Evolutionary conservation across 805 yeast genomes (phyloP).

Genomic region (Yamadazyma sp.): DNA sequence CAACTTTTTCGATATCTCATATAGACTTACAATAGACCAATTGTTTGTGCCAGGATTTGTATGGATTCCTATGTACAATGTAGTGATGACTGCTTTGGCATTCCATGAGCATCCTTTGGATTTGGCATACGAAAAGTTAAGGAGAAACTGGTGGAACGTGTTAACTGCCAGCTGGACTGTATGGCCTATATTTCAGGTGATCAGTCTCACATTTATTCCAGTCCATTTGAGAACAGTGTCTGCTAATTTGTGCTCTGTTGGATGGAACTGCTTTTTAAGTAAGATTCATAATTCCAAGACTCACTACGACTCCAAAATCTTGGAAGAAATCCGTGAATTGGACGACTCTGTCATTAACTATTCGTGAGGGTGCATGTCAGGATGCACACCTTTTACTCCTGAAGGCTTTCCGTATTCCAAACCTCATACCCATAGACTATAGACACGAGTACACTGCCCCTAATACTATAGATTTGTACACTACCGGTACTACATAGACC

Average conservation of each 20-base stretch:
- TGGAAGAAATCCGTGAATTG: constrained; percentile 41
- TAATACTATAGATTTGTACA: no score
- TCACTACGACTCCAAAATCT: constrained; percentile 34
- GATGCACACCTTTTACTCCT: no score
- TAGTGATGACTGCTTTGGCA: constrained; percentile 37
- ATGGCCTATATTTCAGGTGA: constrained; percentile 42
- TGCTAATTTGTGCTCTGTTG: constrained; percentile 39
- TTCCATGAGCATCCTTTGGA: constrained; percentile 35
- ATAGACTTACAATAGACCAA: constrained; percentile 36
- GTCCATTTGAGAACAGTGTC: constrained; percentile 38
- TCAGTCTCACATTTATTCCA: constrained; percentile 39
- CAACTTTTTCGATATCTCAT: constrained; percentile 21
- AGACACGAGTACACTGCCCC: no score
- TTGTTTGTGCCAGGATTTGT: constrained; percentile 36
- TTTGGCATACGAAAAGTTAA: constrained; percentile 31
- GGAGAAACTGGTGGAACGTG: constrained; percentile 42
- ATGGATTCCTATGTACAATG: constrained; percentile 45
- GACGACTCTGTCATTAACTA: constrained; percentile 23
- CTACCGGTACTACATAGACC: no score
- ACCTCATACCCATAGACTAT: no score
- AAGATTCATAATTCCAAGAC: constrained; percentile 48
- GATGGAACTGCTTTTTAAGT: constrained; percentile 46
- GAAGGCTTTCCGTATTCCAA: no score
- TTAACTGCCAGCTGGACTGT: constrained; percentile 42
- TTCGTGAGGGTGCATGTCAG: no score